Evolutionary conservation across 352 stramenopile genomes (phyloP).

Genomic region (Phytopythium helicoides): DNA sequence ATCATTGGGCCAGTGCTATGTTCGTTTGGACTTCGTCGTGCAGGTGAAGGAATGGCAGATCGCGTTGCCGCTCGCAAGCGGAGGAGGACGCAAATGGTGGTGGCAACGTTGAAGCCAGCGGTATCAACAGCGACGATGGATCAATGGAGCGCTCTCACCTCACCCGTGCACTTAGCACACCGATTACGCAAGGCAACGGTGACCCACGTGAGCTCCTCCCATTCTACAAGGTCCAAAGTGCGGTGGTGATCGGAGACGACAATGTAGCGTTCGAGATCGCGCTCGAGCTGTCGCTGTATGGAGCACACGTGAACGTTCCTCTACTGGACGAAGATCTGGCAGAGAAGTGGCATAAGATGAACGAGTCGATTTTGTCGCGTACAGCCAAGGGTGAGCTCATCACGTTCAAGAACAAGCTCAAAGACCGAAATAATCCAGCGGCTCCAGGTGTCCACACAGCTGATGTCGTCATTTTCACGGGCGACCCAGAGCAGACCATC

Average conservation of each 20-base stretch:
- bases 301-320: constrained; percentile 52
- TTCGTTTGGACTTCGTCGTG: constrained; percentile 40
- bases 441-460: constrained; percentile 31
- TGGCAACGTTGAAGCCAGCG: constrained; percentile 1
- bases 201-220: constrained; percentile 42
- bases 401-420: constrained; percentile 59
- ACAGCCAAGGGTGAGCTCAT: constrained; percentile 60
- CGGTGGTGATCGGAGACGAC: constrained; percentile 57
- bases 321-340: constrained; percentile 54
- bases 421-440: constrained; percentile 19
- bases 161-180: constrained; percentile 5
- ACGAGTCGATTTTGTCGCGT: constrained; percentile 49
- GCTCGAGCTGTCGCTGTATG: constrained; percentile 58
- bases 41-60: constrained; percentile 41
- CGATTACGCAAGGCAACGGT: constrained; percentile 17
- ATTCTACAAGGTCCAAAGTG: constrained; percentile 42
- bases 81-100: constrained; percentile 7
- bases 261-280: constrained; percentile 60
- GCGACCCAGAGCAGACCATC: constrained; percentile 36
- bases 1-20: constrained; percentile 61
- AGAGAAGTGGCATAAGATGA: constrained; percentile 63
- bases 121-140: not conserved
- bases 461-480: constrained; percentile 61
- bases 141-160: constrained; percentile 7
- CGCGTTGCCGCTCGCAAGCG: constrained; percentile 13